Conservation (phyloP, 2,329 filamentous ascomycete species). For the Exophiala sp. region DNA sequence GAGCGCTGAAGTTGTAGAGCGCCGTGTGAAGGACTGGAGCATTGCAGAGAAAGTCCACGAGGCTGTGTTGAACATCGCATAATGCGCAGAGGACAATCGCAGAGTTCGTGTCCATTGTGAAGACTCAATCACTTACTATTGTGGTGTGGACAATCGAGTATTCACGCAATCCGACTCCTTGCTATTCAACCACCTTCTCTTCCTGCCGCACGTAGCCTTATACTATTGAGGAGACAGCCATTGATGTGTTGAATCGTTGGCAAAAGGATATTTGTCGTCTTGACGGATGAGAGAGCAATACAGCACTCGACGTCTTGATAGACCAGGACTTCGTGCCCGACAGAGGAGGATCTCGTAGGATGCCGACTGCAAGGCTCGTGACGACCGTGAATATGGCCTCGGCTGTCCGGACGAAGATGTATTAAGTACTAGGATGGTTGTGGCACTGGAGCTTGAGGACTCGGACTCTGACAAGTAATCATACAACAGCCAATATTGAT, state of each 20-base stretch:
- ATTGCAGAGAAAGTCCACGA: not conserved
- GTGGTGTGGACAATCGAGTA: constrained; percentile 5
- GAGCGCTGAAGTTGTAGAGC: not conserved
- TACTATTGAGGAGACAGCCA: constrained; percentile 3
- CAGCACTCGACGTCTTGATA: no score
- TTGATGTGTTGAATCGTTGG: not conserved
- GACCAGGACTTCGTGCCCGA: not conserved
- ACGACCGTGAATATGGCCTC: not conserved
- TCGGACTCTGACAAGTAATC: no score
- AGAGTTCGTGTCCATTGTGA: constrained; percentile 1
- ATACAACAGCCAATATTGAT: no score
- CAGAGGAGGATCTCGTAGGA: not conserved
- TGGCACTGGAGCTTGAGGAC: no score
- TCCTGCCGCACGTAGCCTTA: constrained; percentile 15
- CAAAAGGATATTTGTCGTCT: not conserved
- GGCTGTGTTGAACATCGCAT: constrained; percentile 4
- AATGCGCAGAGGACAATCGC: constrained; percentile 1
- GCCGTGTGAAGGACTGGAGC: not conserved
- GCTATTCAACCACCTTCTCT: constrained; percentile 20
- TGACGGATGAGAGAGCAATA: not conserved
- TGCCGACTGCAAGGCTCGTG: not conserved
- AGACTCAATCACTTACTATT: constrained; percentile 17
- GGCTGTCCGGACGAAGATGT: not conserved
- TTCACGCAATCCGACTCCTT: not conserved
- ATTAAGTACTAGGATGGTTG: no score